A percentile compares a stretch with the other conserved stretches of the same genome.
Evolutionary conservation across 164 flowering plant genomes (phyloP).

Genomic region (Hamamelis virginiana): DNA sequence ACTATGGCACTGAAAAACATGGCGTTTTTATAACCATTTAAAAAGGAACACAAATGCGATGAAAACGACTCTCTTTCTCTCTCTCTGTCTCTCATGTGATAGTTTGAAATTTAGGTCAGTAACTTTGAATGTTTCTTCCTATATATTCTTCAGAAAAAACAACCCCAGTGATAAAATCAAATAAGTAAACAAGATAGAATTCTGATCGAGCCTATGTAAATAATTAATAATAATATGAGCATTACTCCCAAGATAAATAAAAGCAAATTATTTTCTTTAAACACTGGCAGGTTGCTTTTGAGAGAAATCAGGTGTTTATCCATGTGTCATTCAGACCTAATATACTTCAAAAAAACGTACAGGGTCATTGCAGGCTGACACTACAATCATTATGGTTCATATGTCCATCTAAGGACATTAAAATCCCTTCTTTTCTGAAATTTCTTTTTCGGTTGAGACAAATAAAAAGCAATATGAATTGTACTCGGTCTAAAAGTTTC

Average conservation of each 20-base stretch:
- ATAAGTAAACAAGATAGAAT: neutral
- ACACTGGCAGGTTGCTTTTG: no score
- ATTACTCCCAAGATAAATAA: neutral
- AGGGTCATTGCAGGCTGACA: no score
- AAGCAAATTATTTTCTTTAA: neutral
- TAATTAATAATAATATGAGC: no score
- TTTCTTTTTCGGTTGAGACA: neutral
- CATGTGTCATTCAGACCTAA: no score
- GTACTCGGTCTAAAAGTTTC: neutral
- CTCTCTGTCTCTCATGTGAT: neutral
- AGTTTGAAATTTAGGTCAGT: constrained; percentile 14
- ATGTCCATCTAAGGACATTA: no score
- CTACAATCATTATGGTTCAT: no score
- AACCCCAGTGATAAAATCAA: constrained; percentile 5
- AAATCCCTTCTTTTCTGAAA: neutral
- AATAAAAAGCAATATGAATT: neutral
- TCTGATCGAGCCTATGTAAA: no score
- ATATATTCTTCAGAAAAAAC: constrained; percentile 9
- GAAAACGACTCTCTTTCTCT: constrained; percentile 27
- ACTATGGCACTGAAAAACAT: constrained; percentile 48
- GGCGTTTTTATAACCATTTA: constrained; percentile 29
- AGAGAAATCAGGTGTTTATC: no score
- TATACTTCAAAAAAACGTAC: no score
- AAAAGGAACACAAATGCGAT: constrained; percentile 26
- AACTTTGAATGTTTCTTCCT: constrained; percentile 17